Percentiles rank a stretch among this genome's conserved stretches.
phyloP scores from a whole-genome alignment of 192 early-diverging fungal species.

The Fimicolochytrium jonesii region DNA sequence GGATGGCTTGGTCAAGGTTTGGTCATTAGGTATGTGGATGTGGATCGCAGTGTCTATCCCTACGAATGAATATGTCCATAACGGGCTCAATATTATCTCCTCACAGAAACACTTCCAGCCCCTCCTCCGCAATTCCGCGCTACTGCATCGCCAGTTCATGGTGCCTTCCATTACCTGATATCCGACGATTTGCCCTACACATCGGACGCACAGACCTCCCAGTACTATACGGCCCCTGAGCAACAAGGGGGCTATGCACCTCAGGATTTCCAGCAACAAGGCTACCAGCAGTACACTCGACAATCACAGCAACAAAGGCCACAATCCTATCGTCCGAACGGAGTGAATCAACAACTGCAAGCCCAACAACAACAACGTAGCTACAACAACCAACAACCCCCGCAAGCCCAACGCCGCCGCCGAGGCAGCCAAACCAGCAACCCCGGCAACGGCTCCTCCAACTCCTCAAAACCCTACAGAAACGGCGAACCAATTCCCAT shows the following conservation, averaged over 20 bases:
- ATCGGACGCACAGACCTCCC: background rate
- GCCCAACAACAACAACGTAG: too few species aligned
- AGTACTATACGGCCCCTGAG: too few species aligned
- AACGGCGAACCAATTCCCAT: background rate
- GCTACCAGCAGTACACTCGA: background rate
- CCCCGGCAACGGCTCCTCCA: too few species aligned
- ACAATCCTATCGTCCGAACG: background rate
- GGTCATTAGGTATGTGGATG: slow-evolving; percentile 9
- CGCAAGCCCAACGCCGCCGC: too few species aligned
- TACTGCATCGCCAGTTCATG: background rate
- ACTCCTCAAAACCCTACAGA: too few species aligned
- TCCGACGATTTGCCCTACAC: background rate
- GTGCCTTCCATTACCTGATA: background rate
- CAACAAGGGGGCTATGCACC: too few species aligned
- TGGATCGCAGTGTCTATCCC: background rate
- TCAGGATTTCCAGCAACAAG: background rate
- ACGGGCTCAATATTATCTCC: background rate
- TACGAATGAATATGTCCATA: background rate
- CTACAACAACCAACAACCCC: too few species aligned
- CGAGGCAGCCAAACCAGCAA: too few species aligned
- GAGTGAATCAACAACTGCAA: too few species aligned
- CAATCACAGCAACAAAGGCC: background rate
- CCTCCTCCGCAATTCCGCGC: slow-evolving; percentile 1
- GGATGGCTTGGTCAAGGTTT: slow-evolving; percentile 12
- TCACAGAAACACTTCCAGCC: background rate